Evolutionary conservation across 768 basidiomycete genomes (phyloP).

Genomic region (Candolleomyces efflorescens): DNA sequence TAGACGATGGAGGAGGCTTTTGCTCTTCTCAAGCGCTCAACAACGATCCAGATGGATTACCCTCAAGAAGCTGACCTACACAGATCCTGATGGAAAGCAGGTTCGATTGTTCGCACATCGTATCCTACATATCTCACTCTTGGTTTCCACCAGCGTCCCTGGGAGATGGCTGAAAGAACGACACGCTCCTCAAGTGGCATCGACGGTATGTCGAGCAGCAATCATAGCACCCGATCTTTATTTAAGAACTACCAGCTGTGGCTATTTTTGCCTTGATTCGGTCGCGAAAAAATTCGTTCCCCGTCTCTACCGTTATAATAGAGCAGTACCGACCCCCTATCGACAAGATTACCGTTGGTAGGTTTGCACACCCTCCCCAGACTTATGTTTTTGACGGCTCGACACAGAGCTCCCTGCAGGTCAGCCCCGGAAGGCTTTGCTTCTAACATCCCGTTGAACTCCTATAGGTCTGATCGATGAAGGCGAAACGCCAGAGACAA

Average conservation of each 20-base stretch:
- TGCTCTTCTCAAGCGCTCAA: background rate
- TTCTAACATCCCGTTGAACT: background rate
- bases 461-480: conserved; percentile 77
- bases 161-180: conserved; percentile 87
- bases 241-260: conserved; percentile 52
- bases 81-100: conserved; percentile 70
- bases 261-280: conserved; percentile 78
- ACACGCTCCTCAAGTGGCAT: conserved; percentile 73
- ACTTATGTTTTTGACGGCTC: background rate
- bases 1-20: conserved; percentile 14
- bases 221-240: background rate
- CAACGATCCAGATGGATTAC: conserved; percentile 74
- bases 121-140: background rate
- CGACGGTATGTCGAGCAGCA: conserved; percentile 54
- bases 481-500: conserved; percentile 72
- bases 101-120: background rate
- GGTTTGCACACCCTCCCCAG: background rate
- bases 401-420: conserved; percentile 37
- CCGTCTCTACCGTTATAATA: conserved; percentile 75
- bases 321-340: conserved; percentile 93
- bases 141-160: conserved; percentile 51
- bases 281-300: conserved; percentile 69
- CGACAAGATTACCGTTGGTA: conserved; percentile 71
- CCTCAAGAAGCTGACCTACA: conserved; percentile 76
- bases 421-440: background rate